A percentile compares a stretch with the other conserved stretches of the same genome.
phyloP scores from a whole-genome alignment of 1,284 basidiomycete species.

The Erythrobasidium hasegawianum region DNA sequence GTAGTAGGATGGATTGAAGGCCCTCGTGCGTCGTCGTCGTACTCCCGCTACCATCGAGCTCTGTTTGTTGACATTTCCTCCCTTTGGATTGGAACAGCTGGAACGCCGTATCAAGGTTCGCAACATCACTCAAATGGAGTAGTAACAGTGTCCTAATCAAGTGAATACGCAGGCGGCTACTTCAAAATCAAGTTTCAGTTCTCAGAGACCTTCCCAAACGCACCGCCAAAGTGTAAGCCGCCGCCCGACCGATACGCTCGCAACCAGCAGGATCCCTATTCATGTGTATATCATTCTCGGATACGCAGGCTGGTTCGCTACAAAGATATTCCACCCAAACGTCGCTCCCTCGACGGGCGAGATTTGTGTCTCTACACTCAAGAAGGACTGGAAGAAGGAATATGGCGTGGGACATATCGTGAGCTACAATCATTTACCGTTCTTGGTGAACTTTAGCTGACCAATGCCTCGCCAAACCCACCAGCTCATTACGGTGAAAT shows the following conservation, averaged over 20 bases:
- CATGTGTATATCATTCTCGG: conserved; percentile 35
- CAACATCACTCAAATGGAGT: neutral
- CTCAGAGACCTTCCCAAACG: conserved; percentile 68
- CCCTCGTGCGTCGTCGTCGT: neutral
- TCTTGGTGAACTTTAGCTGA: neutral
- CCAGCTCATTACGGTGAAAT: conserved; percentile 37
- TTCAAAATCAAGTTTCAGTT: conserved; percentile 83
- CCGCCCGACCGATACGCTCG: neutral
- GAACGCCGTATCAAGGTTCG: conserved; percentile 70
- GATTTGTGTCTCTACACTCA: conserved; percentile 94
- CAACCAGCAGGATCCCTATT: too few relatives aligned
- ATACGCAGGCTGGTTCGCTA: conserved; percentile 70
- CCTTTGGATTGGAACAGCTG: conserved; percentile 55
- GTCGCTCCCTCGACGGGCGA: conserved; percentile 72
- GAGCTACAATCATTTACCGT: conserved; percentile 36
- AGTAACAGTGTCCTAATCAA: neutral
- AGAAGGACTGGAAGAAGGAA: conserved; percentile 92
- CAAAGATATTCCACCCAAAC: conserved; percentile 96
- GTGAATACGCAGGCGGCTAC: conserved; percentile 64
- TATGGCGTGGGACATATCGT: conserved; percentile 84
- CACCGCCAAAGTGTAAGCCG: conserved; percentile 80
- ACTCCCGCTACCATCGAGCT: neutral
- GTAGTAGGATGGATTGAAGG: conserved; percentile 33
- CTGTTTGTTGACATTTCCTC: conserved; percentile 7
- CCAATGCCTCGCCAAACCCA: neutral